A percentile compares a stretch with the other conserved stretches of the same genome.
Conservation (phyloP, 176 grass and related monocot genomes). For the Oryza glumipatula region DNA sequence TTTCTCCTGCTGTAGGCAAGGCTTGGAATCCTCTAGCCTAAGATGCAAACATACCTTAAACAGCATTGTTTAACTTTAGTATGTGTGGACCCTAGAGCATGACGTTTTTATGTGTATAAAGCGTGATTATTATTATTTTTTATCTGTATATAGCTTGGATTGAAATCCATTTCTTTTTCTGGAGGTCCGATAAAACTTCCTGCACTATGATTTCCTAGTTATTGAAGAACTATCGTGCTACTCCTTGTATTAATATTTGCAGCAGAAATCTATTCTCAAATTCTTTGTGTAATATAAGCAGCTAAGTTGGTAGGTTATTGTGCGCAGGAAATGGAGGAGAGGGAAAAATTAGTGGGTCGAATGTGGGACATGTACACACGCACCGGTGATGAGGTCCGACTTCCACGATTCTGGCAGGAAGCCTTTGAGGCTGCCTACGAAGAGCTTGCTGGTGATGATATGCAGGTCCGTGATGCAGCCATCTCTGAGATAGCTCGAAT, state of each 20-base stretch:
- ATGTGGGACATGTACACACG: slow-evolving; percentile 95
- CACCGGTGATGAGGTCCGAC: slow-evolving; percentile 53
- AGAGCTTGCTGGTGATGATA: slow-evolving; percentile 79
- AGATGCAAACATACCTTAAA: background rate
- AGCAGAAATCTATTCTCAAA: background rate
- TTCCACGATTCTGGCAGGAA: slow-evolving; percentile 83
- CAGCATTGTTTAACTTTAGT: background rate
- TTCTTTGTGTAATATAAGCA: background rate
- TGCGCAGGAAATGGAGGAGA: slow-evolving; percentile 89
- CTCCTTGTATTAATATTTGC: background rate
- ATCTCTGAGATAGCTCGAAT: slow-evolving; percentile 79
- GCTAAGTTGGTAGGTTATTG: background rate
- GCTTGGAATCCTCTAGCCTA: background rate
- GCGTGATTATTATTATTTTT: background rate
- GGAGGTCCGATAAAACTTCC: background rate
- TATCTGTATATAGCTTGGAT: background rate
- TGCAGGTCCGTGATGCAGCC: slow-evolving; percentile 52
- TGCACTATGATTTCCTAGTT: background rate
- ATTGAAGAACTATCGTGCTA: background rate
- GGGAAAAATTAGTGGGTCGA: slow-evolving; percentile 75
- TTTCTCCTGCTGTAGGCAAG: background rate
- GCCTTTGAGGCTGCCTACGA: slow-evolving; percentile 90
- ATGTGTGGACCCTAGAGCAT: background rate
- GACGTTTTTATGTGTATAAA: background rate
- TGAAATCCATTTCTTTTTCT: background rate